Percentiles rank a stretch among this genome's conserved stretches.
These are phyloP conservation scores for Sonneratia alba DNA, from an alignment of 345 rosid species.

Conservation along the genomic window DNA sequence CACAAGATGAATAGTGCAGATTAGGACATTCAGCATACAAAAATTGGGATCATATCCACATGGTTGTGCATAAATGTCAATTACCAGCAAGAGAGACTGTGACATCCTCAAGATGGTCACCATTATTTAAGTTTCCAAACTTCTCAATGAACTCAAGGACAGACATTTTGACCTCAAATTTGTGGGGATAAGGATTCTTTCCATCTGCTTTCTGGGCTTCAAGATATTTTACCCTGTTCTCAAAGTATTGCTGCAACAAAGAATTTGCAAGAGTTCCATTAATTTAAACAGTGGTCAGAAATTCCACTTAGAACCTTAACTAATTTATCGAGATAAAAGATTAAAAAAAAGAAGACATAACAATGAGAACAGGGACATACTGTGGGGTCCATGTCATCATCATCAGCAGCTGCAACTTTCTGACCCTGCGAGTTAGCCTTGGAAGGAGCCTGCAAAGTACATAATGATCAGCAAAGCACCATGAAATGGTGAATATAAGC, in stretches of 20 bases:
- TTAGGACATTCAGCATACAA: slow-evolving; percentile 2
- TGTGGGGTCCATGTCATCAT: slow-evolving; percentile 96
- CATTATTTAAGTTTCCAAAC: slow-evolving; percentile 49
- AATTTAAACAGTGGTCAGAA: not conserved
- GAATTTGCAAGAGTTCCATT: not conserved
- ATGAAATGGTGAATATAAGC: not conserved
- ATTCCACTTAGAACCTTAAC: not conserved
- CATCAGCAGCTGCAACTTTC: slow-evolving; percentile 56
- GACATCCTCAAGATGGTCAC: slow-evolving; percentile 60
- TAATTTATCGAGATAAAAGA: not conserved
- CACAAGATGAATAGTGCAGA: slow-evolving; percentile 8
- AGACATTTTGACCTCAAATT: slow-evolving; percentile 49
- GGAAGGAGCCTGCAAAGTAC: slow-evolving; percentile 33
- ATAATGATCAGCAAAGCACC: not conserved
- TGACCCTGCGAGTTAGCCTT: slow-evolving; percentile 26
- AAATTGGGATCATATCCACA: not conserved
- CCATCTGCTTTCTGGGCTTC: slow-evolving; percentile 58
- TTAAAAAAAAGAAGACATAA: not conserved
- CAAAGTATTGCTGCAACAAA: slow-evolving; percentile 69
- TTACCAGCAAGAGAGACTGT: slow-evolving; percentile 66
- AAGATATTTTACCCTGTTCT: slow-evolving; percentile 67
- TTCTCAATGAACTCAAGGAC: slow-evolving; percentile 50
- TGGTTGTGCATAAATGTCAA: not conserved
- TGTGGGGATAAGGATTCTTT: slow-evolving; percentile 80
- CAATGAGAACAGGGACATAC: slow-evolving; percentile 29